These are phyloP conservation scores for Leavenworthia alabamica DNA, from an alignment of 345 rosid species.

Conservation along the genomic window DNA sequence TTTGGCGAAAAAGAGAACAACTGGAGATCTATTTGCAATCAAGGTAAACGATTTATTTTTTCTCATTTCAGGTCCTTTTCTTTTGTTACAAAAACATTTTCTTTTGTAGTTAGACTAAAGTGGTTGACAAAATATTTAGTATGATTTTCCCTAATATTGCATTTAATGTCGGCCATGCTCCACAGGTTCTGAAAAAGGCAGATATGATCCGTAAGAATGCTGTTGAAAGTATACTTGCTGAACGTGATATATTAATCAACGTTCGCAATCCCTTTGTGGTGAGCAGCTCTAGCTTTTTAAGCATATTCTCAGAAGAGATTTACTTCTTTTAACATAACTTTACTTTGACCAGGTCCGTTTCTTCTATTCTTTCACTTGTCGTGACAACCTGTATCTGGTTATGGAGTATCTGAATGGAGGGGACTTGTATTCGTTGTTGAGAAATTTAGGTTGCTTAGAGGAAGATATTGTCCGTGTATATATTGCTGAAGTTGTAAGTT, in stretches of 20 bases:
- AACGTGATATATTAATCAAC: slow-evolving; percentile 97
- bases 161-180: slow-evolving; percentile 12
- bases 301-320: slow-evolving; percentile 18
- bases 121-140: slow-evolving; percentile 15
- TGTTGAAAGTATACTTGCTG: slow-evolving; percentile 97
- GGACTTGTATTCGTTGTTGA: slow-evolving; percentile 85
- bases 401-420: slow-evolving; percentile 99
- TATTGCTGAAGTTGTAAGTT: slow-evolving; percentile 97
- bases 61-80: background rate
- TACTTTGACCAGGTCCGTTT: slow-evolving; percentile 79
- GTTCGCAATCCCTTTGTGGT: slow-evolving; percentile 99
- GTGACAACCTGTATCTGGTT: slow-evolving; percentile 98
- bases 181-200: slow-evolving; percentile 94
- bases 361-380: slow-evolving; percentile 98
- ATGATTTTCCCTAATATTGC: slow-evolving; percentile 8
- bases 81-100: background rate
- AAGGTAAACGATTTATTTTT: slow-evolving; percentile 46
- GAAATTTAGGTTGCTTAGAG: slow-evolving; percentile 95
- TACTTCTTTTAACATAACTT: slow-evolving; percentile 28
- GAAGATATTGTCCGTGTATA: slow-evolving; percentile 98
- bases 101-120: background rate
- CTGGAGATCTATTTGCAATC: slow-evolving; percentile 97
- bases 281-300: slow-evolving; percentile 50
- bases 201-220: slow-evolving; percentile 99
- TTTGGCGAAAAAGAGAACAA: slow-evolving; percentile 93